phyloP scores from a whole-genome alignment of 441 rosid species.

The Flueggea neowawraea region DNA sequence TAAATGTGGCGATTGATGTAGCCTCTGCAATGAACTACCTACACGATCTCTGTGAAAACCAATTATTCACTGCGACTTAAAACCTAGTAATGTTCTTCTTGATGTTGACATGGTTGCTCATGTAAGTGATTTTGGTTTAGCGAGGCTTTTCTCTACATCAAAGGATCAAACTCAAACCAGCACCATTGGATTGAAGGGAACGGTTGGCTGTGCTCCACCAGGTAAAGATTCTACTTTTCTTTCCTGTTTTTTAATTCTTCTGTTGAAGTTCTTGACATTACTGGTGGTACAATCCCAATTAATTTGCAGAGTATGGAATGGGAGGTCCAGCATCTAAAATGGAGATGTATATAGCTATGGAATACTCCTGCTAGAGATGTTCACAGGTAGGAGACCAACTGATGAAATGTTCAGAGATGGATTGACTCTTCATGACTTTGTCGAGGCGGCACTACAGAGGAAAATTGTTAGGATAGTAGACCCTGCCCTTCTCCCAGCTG shows the following conservation, averaged over 20 bases:
- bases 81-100: conserved; percentile 10
- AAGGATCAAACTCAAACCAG: conserved; percentile 1
- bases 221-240: conserved; percentile 3
- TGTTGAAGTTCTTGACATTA: neutral
- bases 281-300: neutral
- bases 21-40: conserved; percentile 8
- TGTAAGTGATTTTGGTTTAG: conserved; percentile 18
- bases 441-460: neutral
- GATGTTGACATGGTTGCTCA: conserved; percentile 12
- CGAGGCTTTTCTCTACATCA: conserved; percentile 1
- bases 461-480: neutral
- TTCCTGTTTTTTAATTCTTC: neutral
- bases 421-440: conserved; percentile 8
- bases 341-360: conserved; percentile 32
- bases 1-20: conserved; percentile 1
- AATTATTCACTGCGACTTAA: conserved; percentile 10
- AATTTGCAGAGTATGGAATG: conserved; percentile 7
- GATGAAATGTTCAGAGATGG: conserved; percentile 16
- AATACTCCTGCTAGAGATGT: conserved; percentile 21
- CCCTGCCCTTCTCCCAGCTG: neutral
- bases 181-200: conserved; percentile 5
- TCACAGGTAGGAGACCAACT: conserved; percentile 17
- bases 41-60: neutral
- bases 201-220: conserved; percentile 21
- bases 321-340: conserved; percentile 3